phyloP scores from a whole-genome alignment of 208 protist species.

The Wallacemonas collosoma region DNA sequence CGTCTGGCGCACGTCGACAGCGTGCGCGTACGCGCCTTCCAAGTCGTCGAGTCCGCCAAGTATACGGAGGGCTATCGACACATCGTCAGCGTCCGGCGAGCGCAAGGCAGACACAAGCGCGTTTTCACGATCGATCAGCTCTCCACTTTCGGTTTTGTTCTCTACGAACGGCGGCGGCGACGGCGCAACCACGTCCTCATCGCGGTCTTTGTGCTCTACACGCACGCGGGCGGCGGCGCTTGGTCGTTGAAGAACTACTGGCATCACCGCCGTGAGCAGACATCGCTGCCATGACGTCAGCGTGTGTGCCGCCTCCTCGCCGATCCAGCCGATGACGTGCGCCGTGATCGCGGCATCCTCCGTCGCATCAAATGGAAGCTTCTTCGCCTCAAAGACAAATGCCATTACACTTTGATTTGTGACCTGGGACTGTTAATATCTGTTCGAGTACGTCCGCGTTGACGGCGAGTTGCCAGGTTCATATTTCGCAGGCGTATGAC shows the following conservation, averaged over 20 bases:
- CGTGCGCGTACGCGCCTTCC: constrained; percentile 57
- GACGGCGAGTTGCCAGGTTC: too few species aligned
- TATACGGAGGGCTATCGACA: constrained; percentile 44
- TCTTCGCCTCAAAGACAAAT: constrained; percentile 75
- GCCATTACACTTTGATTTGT: constrained; percentile 31
- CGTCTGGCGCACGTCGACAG: constrained; percentile 5
- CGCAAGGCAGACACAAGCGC: background rate
- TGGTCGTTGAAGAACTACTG: constrained; percentile 46
- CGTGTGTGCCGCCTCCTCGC: background rate
- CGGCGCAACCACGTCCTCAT: background rate
- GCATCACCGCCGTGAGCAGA: constrained; percentile 53
- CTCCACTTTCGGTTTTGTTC: background rate
- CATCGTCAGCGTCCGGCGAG: constrained; percentile 19
- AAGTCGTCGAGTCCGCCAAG: constrained; percentile 62
- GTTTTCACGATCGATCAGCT: background rate
- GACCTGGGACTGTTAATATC: too few species aligned
- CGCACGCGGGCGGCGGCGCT: background rate
- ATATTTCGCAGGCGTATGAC: too few species aligned
- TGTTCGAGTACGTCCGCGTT: too few species aligned
- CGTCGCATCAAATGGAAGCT: constrained; percentile 50
- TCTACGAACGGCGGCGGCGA: background rate
- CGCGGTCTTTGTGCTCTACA: background rate
- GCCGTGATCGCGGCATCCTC: constrained; percentile 18
- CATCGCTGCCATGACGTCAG: constrained; percentile 66
- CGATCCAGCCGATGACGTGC: background rate